Percentiles rank a stretch among this genome's conserved stretches.
These are phyloP conservation scores for Teunomyces cretensis DNA, from an alignment of 805 yeast genomes.

Conservation along the genomic window DNA sequence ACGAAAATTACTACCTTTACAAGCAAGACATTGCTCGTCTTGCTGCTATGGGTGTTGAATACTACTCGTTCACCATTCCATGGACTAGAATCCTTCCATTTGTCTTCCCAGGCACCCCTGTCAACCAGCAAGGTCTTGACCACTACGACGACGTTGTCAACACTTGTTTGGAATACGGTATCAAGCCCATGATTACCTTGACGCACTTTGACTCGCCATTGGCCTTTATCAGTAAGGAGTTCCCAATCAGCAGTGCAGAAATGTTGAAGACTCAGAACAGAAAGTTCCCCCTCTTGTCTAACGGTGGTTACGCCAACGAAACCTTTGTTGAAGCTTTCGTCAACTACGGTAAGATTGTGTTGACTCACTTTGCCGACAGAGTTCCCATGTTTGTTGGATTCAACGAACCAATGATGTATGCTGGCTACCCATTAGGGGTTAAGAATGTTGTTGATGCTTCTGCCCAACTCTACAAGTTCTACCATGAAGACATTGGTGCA, in stretches of 20 bases:
- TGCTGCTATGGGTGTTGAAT: conserved; percentile 30
- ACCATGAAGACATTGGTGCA: conserved; percentile 24
- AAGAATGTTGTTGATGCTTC: conserved; percentile 25
- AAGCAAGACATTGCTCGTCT: conserved; percentile 31
- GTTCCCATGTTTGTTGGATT: conserved; percentile 31
- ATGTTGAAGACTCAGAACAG: neutral
- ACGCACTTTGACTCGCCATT: conserved; percentile 35
- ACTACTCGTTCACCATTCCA: conserved; percentile 32
- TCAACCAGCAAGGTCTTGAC: conserved; percentile 22
- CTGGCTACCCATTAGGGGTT: conserved; percentile 19
- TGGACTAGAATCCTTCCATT: conserved; percentile 36
- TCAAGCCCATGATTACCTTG: conserved; percentile 29
- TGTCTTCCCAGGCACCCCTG: conserved; percentile 26
- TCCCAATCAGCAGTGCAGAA: neutral
- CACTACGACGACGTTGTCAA: conserved; percentile 22
- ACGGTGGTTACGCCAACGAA: conserved; percentile 25
- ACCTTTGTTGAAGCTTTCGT: conserved; percentile 31
- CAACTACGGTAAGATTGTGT: conserved; percentile 28
- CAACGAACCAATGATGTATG: conserved; percentile 28
- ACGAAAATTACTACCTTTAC: conserved; percentile 31
- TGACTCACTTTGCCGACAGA: conserved; percentile 27
- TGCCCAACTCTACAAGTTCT: conserved; percentile 20
- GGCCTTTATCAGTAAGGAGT: conserved; percentile 7
- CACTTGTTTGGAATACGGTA: conserved; percentile 19
- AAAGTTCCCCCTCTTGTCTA: conserved; percentile 11